These are phyloP conservation scores for Diaporthe velutina DNA, from an alignment of 2,329 filamentous ascomycete species.

Conservation along the genomic window DNA sequence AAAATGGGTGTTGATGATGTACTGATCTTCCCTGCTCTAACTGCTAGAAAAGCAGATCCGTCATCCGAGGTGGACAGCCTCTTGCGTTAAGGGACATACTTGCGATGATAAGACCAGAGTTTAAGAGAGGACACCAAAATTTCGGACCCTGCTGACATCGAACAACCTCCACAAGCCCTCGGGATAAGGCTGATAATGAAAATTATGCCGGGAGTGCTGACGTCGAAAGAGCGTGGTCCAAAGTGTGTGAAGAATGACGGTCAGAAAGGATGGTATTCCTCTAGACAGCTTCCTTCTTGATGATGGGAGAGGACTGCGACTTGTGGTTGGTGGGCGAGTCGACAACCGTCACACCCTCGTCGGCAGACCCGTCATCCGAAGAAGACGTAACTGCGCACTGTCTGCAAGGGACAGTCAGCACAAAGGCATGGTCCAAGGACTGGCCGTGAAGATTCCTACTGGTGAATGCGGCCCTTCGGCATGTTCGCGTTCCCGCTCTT, in stretches of 20 bases:
- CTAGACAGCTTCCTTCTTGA: conserved; percentile 57
- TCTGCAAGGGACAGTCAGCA: conserved; percentile 45
- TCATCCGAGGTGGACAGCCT: conserved; percentile 37
- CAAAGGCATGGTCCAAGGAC: conserved; percentile 47
- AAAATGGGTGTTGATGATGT: conserved; percentile 38
- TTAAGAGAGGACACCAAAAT: conserved; percentile 40
- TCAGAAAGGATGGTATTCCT: conserved; percentile 43
- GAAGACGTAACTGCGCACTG: conserved; percentile 56
- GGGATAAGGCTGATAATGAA: conserved; percentile 39
- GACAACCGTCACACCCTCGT: conserved; percentile 68
- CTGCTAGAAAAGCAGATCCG: conserved; percentile 38
- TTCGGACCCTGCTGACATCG: conserved; percentile 40
- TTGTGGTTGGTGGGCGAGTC: conserved; percentile 61
- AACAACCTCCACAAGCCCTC: conserved; percentile 39
- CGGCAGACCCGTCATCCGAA: conserved; percentile 61
- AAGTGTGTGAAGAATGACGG: conserved; percentile 41
- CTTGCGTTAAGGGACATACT: conserved; percentile 40
- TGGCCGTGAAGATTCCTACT: conserved; percentile 39
- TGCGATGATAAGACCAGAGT: conserved; percentile 39
- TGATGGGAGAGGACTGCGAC: conserved; percentile 65
- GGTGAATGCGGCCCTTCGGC: conserved; percentile 35
- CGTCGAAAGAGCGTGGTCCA: conserved; percentile 38
- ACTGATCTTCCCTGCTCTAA: conserved; percentile 39
- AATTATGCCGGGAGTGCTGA: conserved; percentile 39
- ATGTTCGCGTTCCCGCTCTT: conserved; percentile 39